Evolutionary conservation across 306 rosid genomes (phyloP), one percentile per base, ranked within the genome.

Genomic region (Dicorynia guianensis): DNA sequence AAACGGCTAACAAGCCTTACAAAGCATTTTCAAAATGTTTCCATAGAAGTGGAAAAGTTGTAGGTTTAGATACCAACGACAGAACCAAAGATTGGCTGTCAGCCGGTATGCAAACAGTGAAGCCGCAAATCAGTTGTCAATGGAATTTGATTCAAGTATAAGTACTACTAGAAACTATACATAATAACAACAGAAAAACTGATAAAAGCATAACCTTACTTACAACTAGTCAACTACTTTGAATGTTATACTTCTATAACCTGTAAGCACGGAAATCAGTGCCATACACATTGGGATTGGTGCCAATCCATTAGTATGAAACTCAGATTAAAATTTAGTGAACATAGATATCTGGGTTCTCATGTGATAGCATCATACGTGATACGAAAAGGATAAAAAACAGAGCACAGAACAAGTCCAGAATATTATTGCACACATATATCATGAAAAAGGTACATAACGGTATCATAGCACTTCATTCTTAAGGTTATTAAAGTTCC

Each of bases 1-100:
- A 34, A 67, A 60, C 11, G 56, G 3, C 36, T 59, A 57, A 11
- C 1, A 17, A 49, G 44, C 34, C 58, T 49, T 49, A 79, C 52
- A 50, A 74, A 54, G 33, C 55, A 80, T 61, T 68, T 61, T 53
- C 40, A 33, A 74, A 80, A 19, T 18, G 9, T 7, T n/a, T 34
- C 34, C 66, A 50, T 4, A 40, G 55, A 34, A 40, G 44, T 68
- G 17, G 8, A 58, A 67, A 42, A 49, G 9, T 53, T 48, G 34
- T 39, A 66, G 56, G 43, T 33, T 72, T 52, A 38, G 63, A 1
- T 9, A 10, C 46, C 59, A 15, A 13, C 39, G 17, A 42, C 34
- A 58, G 44, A 59, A 68, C 35, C 69, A 38, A 49, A 44, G 18
- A 20, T 20, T 11, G n/a, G 40, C 8, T 77, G 63, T 60, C 63